Evolutionary conservation across 805 yeast species (phyloP), one percentile per base, ranked within the genome.

Genomic region (Komagataella pastoris): DNA sequence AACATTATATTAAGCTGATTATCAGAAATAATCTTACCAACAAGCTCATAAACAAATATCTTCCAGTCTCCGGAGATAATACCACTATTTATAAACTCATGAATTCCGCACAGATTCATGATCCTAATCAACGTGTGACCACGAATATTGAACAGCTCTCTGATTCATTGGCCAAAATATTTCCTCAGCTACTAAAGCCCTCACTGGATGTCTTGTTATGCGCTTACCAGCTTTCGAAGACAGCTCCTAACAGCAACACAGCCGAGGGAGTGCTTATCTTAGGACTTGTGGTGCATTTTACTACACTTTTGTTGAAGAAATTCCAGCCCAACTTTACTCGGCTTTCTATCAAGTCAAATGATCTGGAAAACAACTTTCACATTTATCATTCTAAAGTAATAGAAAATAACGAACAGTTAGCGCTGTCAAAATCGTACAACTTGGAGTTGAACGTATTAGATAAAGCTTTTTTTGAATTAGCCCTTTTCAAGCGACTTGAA

Each of bases 271-370:
- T 88, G 0, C 63, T 90, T 49, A 76, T 85, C 2, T 72, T 90
- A 30, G 96, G 96, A 1, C 60, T 87, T 48, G 71, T 90, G 51
- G 88, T 95, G 3, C 93, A 88, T 61, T 66, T 83, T 40, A 87
- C 96, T 40, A 88, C 96, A 3, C 73, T 81, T 24, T 69, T 85
- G 45, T 69, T 90, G 58, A 76, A 83, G 57, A 70, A 86, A 50
- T 79, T 89, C 58, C 87, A 96, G 3, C 98, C 98, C 17, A 93
- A 93, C 49, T 90, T 90, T 61, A 90, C 96, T 14, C 84, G 77
- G 61, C 71, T 87, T 49, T 85, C 93, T 1, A 75, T 86, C 50
- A 81, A 80, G 53, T 81, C 81, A 59, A 89, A 95, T 17, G 76
- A 80, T 48, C 71, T 88, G 50, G 97, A 90, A 65, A 95, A 96